Evolutionary conservation across 768 basidiomycete genomes (phyloP).

Genomic region (Kwoniella sp.): DNA sequence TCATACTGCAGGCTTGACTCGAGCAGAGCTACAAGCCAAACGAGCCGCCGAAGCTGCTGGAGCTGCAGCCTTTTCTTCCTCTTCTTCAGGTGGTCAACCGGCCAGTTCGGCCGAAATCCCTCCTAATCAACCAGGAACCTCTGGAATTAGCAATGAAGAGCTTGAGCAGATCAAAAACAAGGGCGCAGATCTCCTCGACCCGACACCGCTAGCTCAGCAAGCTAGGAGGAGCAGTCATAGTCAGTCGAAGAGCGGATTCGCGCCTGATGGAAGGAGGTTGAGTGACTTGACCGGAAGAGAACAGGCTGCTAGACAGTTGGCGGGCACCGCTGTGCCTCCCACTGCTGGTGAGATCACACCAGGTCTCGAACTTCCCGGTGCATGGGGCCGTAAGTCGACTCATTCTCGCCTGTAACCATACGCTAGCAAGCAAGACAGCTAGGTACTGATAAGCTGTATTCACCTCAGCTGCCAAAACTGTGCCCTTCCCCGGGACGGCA

Average conservation of each 20-base stretch:
- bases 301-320: slow-evolving; percentile 51
- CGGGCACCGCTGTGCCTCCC: slow-evolving; percentile 5
- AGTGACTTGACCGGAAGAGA: slow-evolving; percentile 44
- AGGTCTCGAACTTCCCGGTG: slow-evolving; percentile 46
- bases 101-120: slow-evolving; percentile 10
- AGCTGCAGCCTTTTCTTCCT: not conserved
- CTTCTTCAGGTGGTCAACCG: not conserved
- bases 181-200: slow-evolving; percentile 23
- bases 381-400: slow-evolving; percentile 41
- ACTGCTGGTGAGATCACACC: slow-evolving; percentile 32
- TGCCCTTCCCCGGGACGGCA: slow-evolving; percentile 32
- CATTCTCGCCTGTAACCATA: not conserved
- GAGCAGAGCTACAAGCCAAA: slow-evolving; percentile 39
- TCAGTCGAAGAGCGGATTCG: slow-evolving; percentile 5
- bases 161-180: slow-evolving; percentile 13
- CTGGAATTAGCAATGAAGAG: slow-evolving; percentile 12
- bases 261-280: slow-evolving; percentile 15
- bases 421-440: no score
- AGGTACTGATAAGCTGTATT: not conserved
- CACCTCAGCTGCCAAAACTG: slow-evolving; percentile 24
- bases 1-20: slow-evolving; percentile 43
- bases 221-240: slow-evolving; percentile 8
- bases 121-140: not conserved
- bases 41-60: slow-evolving; percentile 24
- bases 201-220: slow-evolving; percentile 13